Base-by-base conservation (phyloP, 331 rosid genomes). In the Malus hybrid region DNA sequence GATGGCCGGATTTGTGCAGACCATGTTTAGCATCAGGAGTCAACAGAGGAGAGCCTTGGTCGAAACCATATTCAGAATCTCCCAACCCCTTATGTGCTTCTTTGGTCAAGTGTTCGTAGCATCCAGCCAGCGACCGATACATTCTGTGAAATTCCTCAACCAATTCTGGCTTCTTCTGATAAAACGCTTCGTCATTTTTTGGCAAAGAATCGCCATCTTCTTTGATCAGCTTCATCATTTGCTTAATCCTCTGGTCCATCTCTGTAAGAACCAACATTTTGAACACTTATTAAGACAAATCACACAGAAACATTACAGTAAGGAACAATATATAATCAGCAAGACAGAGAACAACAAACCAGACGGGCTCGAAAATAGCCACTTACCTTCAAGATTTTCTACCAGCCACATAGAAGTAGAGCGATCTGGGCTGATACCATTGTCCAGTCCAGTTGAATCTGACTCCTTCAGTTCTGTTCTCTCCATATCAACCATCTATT, bases 1-100 rank as follows among this genome's bases (percentile, higher is more conserved):
- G 80, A 83, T 63, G 70, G 70, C 71, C 80, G 31, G 86, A 76
- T 69, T 78, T 81, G 10, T n/a, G 80, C 69, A 72, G 64, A 22
- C 67, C 65, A 55, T 62, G 81, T 80, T 89, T 89, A 54, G 70
- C 84, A 54, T 80, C 77, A 9, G 92, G 93, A 74, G 89, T 87
- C 70, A 69, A 75, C 78, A 64, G 42, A 7, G 29, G 75, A 27
- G 74, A 79, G 39, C 78, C 82, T 64, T 77, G 83, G 18, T 81
- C 88, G 83, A 11, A 57, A 52, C 70, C 76, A 39, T 77, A 79
- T 73, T 89, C 85, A 46, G 81, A 80, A 79, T 76, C 76, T 28
- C 33, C 78, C 61, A 82, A 64, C 56, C 78, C 84, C 27, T 65
- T 52, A 14, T 59, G 46, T 2, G 52, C 69, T 12, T 77, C 87